A percentile compares a stretch with the other conserved stretches of the same genome.
Conservation (phyloP, 2,329 filamentous ascomycete genomes). For the Fusarium odoratissimum region DNA sequence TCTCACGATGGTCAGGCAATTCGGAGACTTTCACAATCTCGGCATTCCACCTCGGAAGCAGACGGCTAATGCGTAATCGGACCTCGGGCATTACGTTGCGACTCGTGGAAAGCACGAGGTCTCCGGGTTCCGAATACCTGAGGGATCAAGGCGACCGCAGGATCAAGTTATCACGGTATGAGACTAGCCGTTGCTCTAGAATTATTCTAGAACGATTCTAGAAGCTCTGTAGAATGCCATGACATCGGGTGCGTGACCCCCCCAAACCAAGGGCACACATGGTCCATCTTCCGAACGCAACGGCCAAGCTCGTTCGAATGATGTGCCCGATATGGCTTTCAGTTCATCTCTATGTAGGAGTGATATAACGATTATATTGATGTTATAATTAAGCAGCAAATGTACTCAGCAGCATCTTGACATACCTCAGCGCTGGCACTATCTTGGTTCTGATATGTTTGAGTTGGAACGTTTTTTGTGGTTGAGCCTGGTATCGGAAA, state of each 20-base stretch:
- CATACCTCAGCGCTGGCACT: fast-evolving
- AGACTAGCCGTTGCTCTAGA: not conserved
- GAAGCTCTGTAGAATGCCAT: not conserved
- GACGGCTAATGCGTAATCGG: not conserved
- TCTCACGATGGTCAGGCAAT: not conserved
- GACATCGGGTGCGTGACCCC: not conserved
- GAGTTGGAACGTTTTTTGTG: too few relatives aligned
- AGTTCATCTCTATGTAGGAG: too few relatives aligned
- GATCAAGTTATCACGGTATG: not conserved
- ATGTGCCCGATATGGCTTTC: not conserved
- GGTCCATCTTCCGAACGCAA: not conserved
- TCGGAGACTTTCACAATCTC: not conserved
- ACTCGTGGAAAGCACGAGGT: not conserved
- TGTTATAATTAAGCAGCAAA: too few relatives aligned
- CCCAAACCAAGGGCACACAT: not conserved
- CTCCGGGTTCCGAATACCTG: not conserved
- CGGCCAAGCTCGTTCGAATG: not conserved
- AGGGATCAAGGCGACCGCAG: not conserved
- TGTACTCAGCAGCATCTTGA: too few relatives aligned
- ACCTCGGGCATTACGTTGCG: not conserved
- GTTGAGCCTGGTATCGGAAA: not conserved
- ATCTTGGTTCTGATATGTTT: not conserved
- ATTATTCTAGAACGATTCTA: not conserved
- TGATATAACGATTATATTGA: not conserved
- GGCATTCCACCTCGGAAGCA: not conserved